Evolutionary conservation across 768 basidiomycete species (phyloP), one percentile per base, ranked within the genome.

Genomic region (Leccinum rimulosum): DNA sequence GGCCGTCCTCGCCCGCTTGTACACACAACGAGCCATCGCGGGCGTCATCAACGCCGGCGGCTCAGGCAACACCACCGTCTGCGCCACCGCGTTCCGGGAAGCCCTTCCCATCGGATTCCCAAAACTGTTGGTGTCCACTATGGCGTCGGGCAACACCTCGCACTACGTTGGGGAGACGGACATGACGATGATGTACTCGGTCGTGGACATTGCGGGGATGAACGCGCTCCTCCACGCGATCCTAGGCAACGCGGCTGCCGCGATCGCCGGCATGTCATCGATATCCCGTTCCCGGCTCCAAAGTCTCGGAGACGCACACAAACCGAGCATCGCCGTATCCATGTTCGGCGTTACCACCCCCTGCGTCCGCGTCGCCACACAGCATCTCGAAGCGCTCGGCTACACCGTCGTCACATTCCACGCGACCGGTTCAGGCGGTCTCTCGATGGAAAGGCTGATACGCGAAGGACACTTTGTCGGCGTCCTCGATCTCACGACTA

Each of bases 121-220:
- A 30, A 73, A 70, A 49, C 57, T 68, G 45, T 43, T 70, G 51
- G 62, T 73, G 30, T 71, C 73, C 15, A 74, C 74, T 27, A 75
- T 74, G 66, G 63, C 70, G 3, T 66, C 70, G 2, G 72, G 74
- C 49, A 56, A 71, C 48, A 56, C 57, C 0, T 51, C 56, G 11
- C 60, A 62, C 55, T 70, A 75, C 33, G 68, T 75, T 11, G 74
- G 70, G 14, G 73, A 68, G 60, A 70, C 70, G 2, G 71, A 72
- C 59, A 63, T 66, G 55, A 67, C 68, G 22, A 71, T 74, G 70
- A 71, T 73, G 73, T 61, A 66, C 59, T 74, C 65, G 17, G 66
- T 74, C 43, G 72, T 61, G 28, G 72, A 73, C 14, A 48, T 73
- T 3, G 60, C 73, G 11, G 62, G 71, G 33, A 69, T 68, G 64